Evolutionary conservation across 2,329 filamentous ascomycete species (phyloP).

Genomic region (Botrytis elliptica): DNA sequence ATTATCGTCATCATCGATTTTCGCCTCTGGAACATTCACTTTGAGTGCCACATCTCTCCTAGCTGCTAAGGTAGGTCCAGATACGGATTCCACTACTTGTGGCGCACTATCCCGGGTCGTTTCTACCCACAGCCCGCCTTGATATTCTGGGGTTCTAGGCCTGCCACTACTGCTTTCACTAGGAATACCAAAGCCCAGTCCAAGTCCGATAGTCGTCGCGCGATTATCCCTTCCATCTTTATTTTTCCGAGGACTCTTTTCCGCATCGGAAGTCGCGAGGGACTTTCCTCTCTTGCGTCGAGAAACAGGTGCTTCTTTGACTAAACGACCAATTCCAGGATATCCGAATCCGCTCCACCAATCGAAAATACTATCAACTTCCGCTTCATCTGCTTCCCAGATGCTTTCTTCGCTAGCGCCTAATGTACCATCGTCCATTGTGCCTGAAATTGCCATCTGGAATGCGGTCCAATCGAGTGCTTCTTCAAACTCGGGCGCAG

Average conservation of each 20-base stretch:
- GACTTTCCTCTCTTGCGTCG: conserved; percentile 13
- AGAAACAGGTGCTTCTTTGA: conserved; percentile 18
- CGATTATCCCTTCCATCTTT: neutral
- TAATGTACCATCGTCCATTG: conserved; percentile 49
- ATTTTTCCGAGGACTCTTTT: neutral
- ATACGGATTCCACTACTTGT: neutral
- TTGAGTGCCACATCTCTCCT: conserved; percentile 3
- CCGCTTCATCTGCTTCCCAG: conserved; percentile 27
- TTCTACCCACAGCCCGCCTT: neutral
- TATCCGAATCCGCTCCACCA: conserved; percentile 34
- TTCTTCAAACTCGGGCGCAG: conserved; percentile 43
- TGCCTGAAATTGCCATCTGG: conserved; percentile 62
- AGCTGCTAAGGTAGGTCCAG: neutral
- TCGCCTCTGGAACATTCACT: conserved; percentile 3
- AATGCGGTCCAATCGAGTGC: conserved; percentile 63
- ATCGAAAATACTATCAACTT: conserved; percentile 28
- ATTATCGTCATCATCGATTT: conserved; percentile 5
- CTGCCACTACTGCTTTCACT: neutral
- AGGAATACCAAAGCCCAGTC: neutral
- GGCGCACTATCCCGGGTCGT: neutral
- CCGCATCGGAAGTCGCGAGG: neutral
- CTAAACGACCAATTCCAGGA: conserved; percentile 25
- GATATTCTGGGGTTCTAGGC: neutral
- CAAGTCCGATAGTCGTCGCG: neutral
- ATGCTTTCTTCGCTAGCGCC: conserved; percentile 23